Conservation (phyloP, 2,329 filamentous ascomycete species). For the Trichoderma atroviride region DNA sequence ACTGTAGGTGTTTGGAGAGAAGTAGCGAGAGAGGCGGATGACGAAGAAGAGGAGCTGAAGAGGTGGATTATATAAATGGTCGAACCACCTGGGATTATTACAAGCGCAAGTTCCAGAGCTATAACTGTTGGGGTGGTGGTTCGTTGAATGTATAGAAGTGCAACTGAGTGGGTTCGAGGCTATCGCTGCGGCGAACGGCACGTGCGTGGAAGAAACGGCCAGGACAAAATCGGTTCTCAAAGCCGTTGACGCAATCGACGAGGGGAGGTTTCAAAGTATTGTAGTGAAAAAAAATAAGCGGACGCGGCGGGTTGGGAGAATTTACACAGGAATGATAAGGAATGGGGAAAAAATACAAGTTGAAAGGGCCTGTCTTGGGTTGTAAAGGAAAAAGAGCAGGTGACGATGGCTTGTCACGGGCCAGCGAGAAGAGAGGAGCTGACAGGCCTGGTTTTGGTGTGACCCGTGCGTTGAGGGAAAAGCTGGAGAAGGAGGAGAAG, state of each 20-base stretch:
- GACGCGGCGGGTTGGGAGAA: not conserved
- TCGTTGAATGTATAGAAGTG: not conserved
- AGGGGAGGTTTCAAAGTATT: not conserved
- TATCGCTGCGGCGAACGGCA: constrained; percentile 16
- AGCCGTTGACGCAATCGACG: not conserved
- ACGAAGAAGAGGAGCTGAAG: not conserved
- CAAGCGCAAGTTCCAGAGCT: not conserved
- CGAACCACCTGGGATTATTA: not conserved
- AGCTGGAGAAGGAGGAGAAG: not conserved
- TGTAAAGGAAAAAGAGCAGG: constrained; percentile 13
- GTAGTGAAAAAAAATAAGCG: not conserved
- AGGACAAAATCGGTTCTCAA: not conserved
- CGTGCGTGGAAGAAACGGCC: not conserved
- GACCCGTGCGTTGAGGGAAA: not conserved
- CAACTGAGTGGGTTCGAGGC: constrained; percentile 23
- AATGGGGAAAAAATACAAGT: not conserved
- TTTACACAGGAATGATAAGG: not conserved
- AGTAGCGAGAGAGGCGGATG: not conserved
- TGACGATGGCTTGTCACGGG: constrained; percentile 24
- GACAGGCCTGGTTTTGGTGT: not conserved
- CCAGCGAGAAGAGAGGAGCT: constrained; percentile 1
- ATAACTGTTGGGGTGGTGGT: not conserved
- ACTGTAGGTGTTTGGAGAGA: not conserved
- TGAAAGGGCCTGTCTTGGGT: not conserved
- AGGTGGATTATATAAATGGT: not conserved